These are phyloP conservation scores for Rosa lucieae DNA, from an alignment of 306 rosid genomes.

Conservation along the genomic window DNA sequence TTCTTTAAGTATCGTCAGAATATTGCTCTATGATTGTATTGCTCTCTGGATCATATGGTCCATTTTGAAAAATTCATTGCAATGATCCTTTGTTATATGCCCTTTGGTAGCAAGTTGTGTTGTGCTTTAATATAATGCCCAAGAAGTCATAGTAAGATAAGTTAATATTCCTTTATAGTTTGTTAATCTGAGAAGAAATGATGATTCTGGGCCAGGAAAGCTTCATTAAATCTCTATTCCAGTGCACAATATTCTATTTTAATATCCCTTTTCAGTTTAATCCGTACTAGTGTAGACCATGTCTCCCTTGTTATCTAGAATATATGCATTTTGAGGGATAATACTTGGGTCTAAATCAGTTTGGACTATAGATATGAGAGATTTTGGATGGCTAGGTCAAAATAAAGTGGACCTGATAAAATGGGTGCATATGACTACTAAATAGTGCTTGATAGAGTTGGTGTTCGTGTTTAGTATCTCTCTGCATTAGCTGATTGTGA, in stretches of 20 bases:
- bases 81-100: not conserved
- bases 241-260: not conserved
- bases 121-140: not conserved
- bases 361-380: not conserved
- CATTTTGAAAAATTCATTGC: not conserved
- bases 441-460: conserved; percentile 7
- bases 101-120: not conserved
- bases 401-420: not conserved
- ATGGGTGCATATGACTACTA: not conserved
- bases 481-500: conserved; percentile 21
- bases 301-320: not conserved
- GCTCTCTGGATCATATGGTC: not conserved
- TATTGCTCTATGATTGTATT: not conserved
- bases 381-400: not conserved
- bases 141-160: not conserved
- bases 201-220: not conserved
- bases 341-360: not conserved
- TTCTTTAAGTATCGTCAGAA: conserved; percentile 1
- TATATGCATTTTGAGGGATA: not conserved
- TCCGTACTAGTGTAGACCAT: not conserved
- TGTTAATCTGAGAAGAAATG: not conserved
- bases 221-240: not conserved
- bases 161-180: not conserved
- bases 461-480: conserved; percentile 10
- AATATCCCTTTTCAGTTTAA: not conserved